Base-by-base conservation (phyloP, 1,284 basidiomycete species). In the Cerrena zonata region DNA sequence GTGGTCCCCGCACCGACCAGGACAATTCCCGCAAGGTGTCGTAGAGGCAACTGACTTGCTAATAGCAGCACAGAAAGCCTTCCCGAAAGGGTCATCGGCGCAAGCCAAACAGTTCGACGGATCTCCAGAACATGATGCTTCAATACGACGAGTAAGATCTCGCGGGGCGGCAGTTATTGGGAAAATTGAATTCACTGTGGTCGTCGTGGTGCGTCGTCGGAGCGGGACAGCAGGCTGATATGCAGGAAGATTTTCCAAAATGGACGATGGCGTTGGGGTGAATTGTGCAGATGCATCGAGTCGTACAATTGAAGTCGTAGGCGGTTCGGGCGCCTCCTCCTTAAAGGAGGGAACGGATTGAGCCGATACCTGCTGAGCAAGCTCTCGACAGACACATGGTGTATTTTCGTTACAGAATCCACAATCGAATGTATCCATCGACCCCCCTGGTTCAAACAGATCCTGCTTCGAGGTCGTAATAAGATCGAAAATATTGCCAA, bases 51-150 rank as follows among this genome's bases (percentile, higher is more conserved):
- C 68, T n/a, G 80, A 78, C 54, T 80, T 75, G 55, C 77, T 78
- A 50, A 91, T 78, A 26, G 87, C 87, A 39, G 77, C 76, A 63
- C 91, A 94, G 65, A 94, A 94, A 21, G 91, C 91, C 62, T 85
- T 86, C 21, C 91, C 91, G 56, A 91, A 91, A 21, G 76, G 75
- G 65, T 91, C 89, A 58, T 87, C 84, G 11, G 82, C 84, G 61
- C 89, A 91, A 10, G 88, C 89, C 53, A 77, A 64, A 63, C 89
- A 91, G 65, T 91, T 89, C 7, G 73, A 69, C 3, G 79, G 79
- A 57, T 82, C 79, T 10, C 79, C 79, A 13, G 79, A 77, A 61
- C 79, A 82, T 13, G 59, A 69, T 5, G 64, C 59, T 12, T 50
- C 45, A 25, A 53, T 48, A 13, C 76, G 75, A 55, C 77, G 50